Evolutionary conservation across 108 stramenopile genomes (phyloP).

Genomic region (Skeletonema menzelii): DNA sequence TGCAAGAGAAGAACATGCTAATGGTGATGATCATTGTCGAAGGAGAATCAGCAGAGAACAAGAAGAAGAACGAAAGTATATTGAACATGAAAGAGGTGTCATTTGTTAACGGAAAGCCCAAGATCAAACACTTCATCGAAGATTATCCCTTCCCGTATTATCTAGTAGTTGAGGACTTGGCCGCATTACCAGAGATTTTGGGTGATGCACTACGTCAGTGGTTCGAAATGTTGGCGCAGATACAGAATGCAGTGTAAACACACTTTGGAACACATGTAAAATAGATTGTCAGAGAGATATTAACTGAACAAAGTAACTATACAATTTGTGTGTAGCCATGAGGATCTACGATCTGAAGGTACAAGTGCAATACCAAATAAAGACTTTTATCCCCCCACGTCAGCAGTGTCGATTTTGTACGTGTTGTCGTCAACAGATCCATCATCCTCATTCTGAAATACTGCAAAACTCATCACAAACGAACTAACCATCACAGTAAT

Average conservation of each 20-base stretch:
- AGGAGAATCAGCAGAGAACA: constrained; percentile 49
- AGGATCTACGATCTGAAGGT: no score
- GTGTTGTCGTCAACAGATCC: background rate
- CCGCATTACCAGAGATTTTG: constrained; percentile 91
- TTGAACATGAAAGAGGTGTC: constrained; percentile 93
- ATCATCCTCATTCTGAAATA: constrained; percentile 21
- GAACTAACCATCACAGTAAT: constrained; percentile 70
- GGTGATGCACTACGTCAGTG: constrained; percentile 97
- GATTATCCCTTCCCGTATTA: constrained; percentile 99
- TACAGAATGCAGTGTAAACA: constrained; percentile 27
- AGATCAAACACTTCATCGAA: constrained; percentile 93
- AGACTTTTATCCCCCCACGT: background rate
- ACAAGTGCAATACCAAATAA: background rate
- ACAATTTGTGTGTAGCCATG: background rate
- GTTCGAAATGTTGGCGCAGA: constrained; percentile 93
- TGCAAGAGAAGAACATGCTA: constrained; percentile 89
- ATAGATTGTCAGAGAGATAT: background rate
- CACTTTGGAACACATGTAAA: no score
- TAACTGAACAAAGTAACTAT: background rate
- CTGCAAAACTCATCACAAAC: constrained; percentile 37
- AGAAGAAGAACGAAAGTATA: constrained; percentile 84
- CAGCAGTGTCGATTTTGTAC: background rate
- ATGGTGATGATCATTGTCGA: constrained; percentile 96
- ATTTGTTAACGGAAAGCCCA: constrained; percentile 91
- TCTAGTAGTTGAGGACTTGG: constrained; percentile 88